Evolutionary conservation across 495 filamentous ascomycete genomes (phyloP), one percentile per base, ranked within the genome.

Genomic region (Ascobolus immersus): DNA sequence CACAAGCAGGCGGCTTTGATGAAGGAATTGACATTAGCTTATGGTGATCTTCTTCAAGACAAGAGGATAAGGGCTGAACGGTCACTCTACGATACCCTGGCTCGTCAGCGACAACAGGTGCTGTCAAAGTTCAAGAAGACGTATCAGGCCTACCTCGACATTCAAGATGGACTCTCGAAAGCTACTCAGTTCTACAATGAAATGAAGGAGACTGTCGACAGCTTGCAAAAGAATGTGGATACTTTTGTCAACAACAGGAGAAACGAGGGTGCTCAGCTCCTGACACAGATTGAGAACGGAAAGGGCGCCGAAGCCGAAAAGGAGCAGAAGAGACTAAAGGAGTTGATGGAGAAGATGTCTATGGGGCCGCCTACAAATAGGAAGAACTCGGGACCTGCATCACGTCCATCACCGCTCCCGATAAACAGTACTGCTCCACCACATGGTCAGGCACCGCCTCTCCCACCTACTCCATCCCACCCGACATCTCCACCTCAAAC

Each of bases 301-400:
- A 68, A 71, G 40, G 67, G 62, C 22, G 65, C 67, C 7, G 77
- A 89, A 41, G 81, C 79, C 28, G 79, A 91, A 38, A 56, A 67
- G 21, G 82, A 94, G 48, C 70, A 81, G 28, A 77, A 82, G 48
- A 69, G 84, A 38, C 52, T 96, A 29, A 65, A 74, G 36, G 74
- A 77, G 32, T 55, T 94, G 32, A 94, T 96, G 86, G 86, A 93
- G 47, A 73, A 86, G 35, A 79, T 94, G 59, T 78, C 82, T 10
- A 72, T 84, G 51, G 74, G 80, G 36, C 28, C 11, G 15, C 15
- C 28, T 4, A 13, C 28, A 10, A 9, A 17, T n/a, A 17, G 9
- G 18, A n/a, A 27, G 25, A 27, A 27, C 11, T 14, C 25, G 25
- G 40, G 24, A 44, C 30, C 43, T 32, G 21, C 34, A 10, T 32